phyloP scores from a whole-genome alignment of 139 green algal species.

The Micractinium conductrix region DNA sequence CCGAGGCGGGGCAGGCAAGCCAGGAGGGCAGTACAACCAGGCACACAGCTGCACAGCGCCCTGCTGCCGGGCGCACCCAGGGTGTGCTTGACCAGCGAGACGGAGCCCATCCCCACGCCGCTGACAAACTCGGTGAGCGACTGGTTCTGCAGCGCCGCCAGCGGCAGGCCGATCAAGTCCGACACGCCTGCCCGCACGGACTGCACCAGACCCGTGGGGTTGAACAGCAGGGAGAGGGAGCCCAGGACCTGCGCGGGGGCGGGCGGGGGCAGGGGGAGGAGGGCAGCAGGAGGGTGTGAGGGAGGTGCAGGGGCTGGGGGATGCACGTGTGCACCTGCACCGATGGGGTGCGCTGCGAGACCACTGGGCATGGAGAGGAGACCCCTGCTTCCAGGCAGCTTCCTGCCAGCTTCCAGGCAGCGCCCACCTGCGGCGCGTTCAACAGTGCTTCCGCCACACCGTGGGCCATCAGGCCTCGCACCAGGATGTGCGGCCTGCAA shows the following conservation, averaged over 20 bases:
- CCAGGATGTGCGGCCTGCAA: slow-evolving; percentile 47
- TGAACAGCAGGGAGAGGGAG: slow-evolving; percentile 73
- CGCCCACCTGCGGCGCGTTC: slow-evolving; percentile 48
- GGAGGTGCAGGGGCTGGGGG: background rate
- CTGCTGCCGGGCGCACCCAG: slow-evolving; percentile 40
- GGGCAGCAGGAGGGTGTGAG: background rate
- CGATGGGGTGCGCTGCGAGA: background rate
- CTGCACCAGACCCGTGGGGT: slow-evolving; percentile 66
- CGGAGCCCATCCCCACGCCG: slow-evolving; percentile 63
- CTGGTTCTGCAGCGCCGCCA: slow-evolving; percentile 52
- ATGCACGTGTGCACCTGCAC: background rate
- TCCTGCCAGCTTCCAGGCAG: too few relatives aligned
- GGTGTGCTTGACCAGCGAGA: slow-evolving; percentile 64
- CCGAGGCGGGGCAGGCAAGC: background rate
- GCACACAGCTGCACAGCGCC: background rate
- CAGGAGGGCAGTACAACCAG: background rate
- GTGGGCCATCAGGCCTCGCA: slow-evolving; percentile 54
- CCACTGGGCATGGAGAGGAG: too few relatives aligned
- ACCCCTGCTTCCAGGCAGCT: too few relatives aligned
- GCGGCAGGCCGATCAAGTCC: slow-evolving; percentile 63
- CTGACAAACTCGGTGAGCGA: slow-evolving; percentile 53
- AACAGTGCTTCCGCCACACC: slow-evolving; percentile 68
- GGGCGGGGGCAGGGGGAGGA: background rate
- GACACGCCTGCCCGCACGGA: slow-evolving; percentile 52
- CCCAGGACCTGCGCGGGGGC: slow-evolving; percentile 50